Evolutionary conservation across 1,284 basidiomycete species (phyloP), one percentile per base, ranked within the genome.

Genomic region (Rhodotorula sp.): DNA sequence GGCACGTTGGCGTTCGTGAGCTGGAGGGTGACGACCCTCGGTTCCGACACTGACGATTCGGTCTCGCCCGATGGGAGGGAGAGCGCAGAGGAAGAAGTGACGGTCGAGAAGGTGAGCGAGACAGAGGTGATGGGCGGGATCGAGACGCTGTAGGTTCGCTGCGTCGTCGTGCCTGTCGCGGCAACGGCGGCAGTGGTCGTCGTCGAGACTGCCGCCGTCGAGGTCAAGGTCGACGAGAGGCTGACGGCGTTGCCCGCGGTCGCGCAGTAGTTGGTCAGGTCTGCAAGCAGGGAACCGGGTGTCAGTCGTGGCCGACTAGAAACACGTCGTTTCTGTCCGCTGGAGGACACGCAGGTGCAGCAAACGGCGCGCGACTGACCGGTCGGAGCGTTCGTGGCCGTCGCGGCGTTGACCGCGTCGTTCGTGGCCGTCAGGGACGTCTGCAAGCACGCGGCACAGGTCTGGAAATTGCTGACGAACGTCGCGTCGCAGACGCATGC

Each of bases 401-500:
- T 65, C 29, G 39, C 63, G 15, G 63, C 63, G 57, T 65, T 59
- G 34, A 49, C 9, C 19, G 58, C 63, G 39, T 52, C 63, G 39
- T 36, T 39, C 15, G 5, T 11, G 30, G 47, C 48, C 3, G 59
- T 13, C 17, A 60, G 24, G 6, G 44, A 30, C 29, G 63, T 65
- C 13, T 49, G 39, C 39, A 65, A 39, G 56, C 63, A 65, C 10
- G 49, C 29, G 8, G 63, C 39, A 51, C 63, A 65, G 13, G 63
- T 46, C 15, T 32, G 20, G 49, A 65, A 44, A 51, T 65, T 48
- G 57, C 22, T 13, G 24, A 59, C 56, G 13, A 53, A 54, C 0
- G 63, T 65, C 15, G 36, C 56, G 27, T 59, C 63, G 48, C 63
- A 65, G 29, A 59, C 57, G 63, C 63, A 65, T 9, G 56, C 15